Evolutionary conservation across 2,329 filamentous ascomycete genomes (phyloP).

Genomic region (Fusarium humuli): DNA sequence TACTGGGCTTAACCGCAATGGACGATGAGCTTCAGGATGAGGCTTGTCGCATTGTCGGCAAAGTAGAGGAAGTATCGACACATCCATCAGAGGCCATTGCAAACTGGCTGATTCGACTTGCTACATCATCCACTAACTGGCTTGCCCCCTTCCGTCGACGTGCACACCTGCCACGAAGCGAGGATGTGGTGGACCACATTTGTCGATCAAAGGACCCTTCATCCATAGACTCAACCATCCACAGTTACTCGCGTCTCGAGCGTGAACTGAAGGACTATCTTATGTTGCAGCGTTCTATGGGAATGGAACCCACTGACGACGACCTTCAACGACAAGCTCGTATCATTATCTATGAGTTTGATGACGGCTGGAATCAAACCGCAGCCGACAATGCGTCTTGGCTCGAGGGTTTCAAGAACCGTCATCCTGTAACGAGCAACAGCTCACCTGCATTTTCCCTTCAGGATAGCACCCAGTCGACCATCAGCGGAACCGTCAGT

Average conservation of each 20-base stretch:
- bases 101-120: conserved; percentile 67
- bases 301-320: conserved; percentile 63
- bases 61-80: conserved; percentile 65
- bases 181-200: conserved; percentile 63
- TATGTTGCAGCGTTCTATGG: conserved; percentile 56
- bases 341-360: conserved; percentile 71
- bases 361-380: conserved; percentile 74
- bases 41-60: conserved; percentile 67
- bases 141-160: conserved; percentile 66
- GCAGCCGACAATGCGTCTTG: conserved; percentile 67
- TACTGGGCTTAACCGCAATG: conserved; percentile 69
- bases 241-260: conserved; percentile 68
- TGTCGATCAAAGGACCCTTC: conserved; percentile 64
- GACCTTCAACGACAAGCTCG: conserved; percentile 68
- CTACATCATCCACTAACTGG: conserved; percentile 64
- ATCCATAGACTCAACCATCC: conserved; percentile 69
- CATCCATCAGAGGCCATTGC: conserved; percentile 63
- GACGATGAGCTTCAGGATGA: conserved; percentile 70
- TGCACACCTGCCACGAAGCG: conserved; percentile 67
- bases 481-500: conserved; percentile 1
- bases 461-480: conserved; percentile 35
- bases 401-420: conserved; percentile 64
- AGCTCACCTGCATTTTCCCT: conserved; percentile 44
- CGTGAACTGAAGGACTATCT: conserved; percentile 66
- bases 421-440: conserved; percentile 51